Percentiles rank a stretch among this genome's conserved stretches.
phyloP scores from a whole-genome alignment of 2,329 filamentous ascomycete species.

The Orbilia ellipsospora region DNA sequence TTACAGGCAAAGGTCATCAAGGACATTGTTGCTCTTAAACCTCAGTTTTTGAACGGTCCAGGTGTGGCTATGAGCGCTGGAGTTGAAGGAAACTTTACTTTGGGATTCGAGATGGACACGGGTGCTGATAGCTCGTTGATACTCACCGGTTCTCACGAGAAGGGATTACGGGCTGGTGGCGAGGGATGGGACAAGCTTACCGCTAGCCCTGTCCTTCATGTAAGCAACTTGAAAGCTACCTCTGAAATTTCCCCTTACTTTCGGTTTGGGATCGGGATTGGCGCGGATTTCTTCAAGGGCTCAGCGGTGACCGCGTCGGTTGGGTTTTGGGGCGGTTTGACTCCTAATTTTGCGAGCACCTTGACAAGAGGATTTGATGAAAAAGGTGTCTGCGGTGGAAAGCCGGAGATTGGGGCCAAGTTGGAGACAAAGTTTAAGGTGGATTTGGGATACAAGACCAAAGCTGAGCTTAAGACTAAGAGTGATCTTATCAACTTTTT shows the following conservation, averaged over 20 bases:
- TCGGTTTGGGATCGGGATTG: conserved; percentile 26
- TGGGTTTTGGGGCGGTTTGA: conserved; percentile 27
- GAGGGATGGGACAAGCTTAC: conserved; percentile 9
- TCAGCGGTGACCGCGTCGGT: conserved; percentile 5
- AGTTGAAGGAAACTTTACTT: conserved; percentile 19
- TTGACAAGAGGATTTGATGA: conserved; percentile 15
- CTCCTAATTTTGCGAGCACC: conserved; percentile 7
- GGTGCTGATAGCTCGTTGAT: not conserved
- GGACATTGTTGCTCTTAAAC: conserved; percentile 13
- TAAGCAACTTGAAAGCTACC: not conserved
- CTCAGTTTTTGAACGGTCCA: conserved; percentile 30
- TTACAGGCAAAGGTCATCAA: conserved; percentile 12
- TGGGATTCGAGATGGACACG: conserved; percentile 19
- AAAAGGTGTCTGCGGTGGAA: conserved; percentile 16
- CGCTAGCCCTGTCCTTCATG: conserved; percentile 6
- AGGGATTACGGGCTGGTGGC: not conserved
- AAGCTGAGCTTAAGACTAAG: not conserved
- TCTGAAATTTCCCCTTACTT: conserved; percentile 31
- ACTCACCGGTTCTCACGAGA: not conserved
- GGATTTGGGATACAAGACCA: not conserved
- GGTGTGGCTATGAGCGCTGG: conserved; percentile 18
- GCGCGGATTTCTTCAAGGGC: conserved; percentile 24
- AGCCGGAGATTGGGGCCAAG: conserved; percentile 16
- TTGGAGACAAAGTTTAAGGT: conserved; percentile 21
- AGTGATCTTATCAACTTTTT: not conserved